Evolutionary conservation across 441 rosid genomes (phyloP), one percentile per base, ranked within the genome.

Genomic region (Geranium incanum): DNA sequence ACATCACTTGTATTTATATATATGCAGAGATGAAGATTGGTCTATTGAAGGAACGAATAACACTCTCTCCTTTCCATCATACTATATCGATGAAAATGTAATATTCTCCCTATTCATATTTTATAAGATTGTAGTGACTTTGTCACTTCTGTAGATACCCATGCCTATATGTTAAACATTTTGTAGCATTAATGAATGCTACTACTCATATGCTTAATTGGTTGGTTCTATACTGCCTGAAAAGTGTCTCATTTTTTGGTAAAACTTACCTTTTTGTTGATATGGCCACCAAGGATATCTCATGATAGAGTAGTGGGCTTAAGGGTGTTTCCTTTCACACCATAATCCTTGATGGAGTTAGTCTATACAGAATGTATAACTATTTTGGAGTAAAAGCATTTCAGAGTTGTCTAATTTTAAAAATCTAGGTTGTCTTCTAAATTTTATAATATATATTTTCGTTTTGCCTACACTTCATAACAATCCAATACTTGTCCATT

Each of bases 41-140:
- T 83, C 78, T 74, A 36, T 83, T 71, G 98, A 89, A 70, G 97
- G 84, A 78, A 89, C 81, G 77, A 84, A 84, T 83, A 90, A 87
- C 68, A 72, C 84, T 11, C 81, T 86, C 65, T 86, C 99, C 66
- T 89, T 90, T 78, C 99, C 95, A 21, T 92, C 98, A 68, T 90
- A 89, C 82, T 92, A 95, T 71, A 95, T 92, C 77, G 93, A 95
- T 74, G 99, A 92, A 87, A 84, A 95, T 90, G 99, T 95, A 90
- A 85, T 77, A 70, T 77, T 76, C 75, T 72, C 70, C 43, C 59
- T 23, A n/a, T 74, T n/a, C 68, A 43, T 41, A 76, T 23, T 50
- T 36, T 75, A 76, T 18, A 48, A 33, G 66, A 69, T 73, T 75
- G 68, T 72, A 12, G 68, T 36, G 6, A 63, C 16, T 63, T 28